Base-by-base conservation (phyloP, 495 filamentous ascomycete species). In the Lindgomyces ingoldianus region DNA sequence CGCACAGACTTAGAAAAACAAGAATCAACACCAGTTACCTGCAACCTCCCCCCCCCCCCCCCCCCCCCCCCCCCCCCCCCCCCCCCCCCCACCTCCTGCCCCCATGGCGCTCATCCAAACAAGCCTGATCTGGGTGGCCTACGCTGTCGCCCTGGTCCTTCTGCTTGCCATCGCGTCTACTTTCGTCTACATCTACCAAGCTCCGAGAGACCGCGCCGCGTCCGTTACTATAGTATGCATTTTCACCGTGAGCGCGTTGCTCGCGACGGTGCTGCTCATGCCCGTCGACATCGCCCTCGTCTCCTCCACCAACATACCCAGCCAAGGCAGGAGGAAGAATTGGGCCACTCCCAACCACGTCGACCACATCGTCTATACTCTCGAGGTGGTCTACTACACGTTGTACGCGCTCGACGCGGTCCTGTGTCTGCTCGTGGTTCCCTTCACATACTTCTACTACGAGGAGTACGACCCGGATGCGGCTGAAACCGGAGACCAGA, bases 361-460 rank as follows among this genome's bases (percentile, higher is more conserved):
- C 53, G 81, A 90, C 60, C 81, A 81, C 57, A 96, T 98, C 49
- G 78, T 90, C 3, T 80, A 84, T 29, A 89, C 90, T 0, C 79
- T 99, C 44, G 90, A 89, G 70, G 84, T 94, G 60, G 87, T 96
- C 52, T 99, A 98, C 75, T 99, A 98, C 75, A 81, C 85, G 0
- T 81, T 98, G 0, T 99, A 98, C 76, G 93, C 89, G 29, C 75
- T 96, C 62, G 95, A 99, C 76, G 93, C 93, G 1, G 74, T 96
- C 1, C 87, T 99, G 14, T 98, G 95, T 73, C 81, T 99, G 39
- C 71, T 98, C 33, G 85, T 96, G 19, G 86, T 96, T 19, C 94
- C 94, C 1, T 99, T 99, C 73, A 87, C 91, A 12, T 99, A 98
- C 77, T 99, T 99, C 76, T 96, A 87, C 86, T 96, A 95, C 65